Base-by-base conservation (phyloP, 352 stramenopile genomes). In the Globisporangium megalacanthum region DNA sequence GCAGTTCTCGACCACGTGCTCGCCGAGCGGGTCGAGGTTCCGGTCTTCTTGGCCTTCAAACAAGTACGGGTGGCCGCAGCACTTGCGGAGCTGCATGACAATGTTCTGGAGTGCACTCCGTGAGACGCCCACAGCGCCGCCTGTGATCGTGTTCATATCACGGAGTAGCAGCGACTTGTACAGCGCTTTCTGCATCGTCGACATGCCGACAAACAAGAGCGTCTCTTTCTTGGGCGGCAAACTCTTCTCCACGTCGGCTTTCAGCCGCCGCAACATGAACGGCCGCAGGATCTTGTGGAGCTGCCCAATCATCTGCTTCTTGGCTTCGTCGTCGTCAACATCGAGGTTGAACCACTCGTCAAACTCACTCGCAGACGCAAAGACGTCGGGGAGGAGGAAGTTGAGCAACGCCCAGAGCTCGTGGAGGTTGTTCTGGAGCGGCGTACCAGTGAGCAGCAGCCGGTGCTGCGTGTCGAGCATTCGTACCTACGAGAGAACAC, bases 231-330 rank as follows among this genome's bases (percentile, higher is more conserved):
- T 99, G 6, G 94, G 93, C 11, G 95, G 96, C 19, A 99, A 73
- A 59, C 77, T 97, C 65, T 99, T 99, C 64, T 99, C 97, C 4
- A 99, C 97, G 74, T 99, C 96, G 49, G 98, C 97, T 69, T 99
- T 99, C 4, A 99, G 69, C 54, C 97, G 81, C 56, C 97, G 88
- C 45, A 99, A 70, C 76, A 99, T 98, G 73, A 98, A 99, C 1
- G 96, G 96, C 45, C 93, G 77, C 47, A 95, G 64, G 49, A 95
- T 95, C 57, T 91, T 89, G 68, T 95, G 85, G 46, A 95, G 57
- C 62, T 95, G 85, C 6, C 77, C 83, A 41, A 95, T 95, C 83
- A 95, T 92, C 51, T 92, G 83, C 61, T 95, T 93, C 66, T 95
- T 95, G 4, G 85, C 85, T 73, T 94, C 83, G 20, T 94, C 85